Conservation (phyloP, 108 stramenopile species). For the Mayamaea pseudoterrestris region DNA sequence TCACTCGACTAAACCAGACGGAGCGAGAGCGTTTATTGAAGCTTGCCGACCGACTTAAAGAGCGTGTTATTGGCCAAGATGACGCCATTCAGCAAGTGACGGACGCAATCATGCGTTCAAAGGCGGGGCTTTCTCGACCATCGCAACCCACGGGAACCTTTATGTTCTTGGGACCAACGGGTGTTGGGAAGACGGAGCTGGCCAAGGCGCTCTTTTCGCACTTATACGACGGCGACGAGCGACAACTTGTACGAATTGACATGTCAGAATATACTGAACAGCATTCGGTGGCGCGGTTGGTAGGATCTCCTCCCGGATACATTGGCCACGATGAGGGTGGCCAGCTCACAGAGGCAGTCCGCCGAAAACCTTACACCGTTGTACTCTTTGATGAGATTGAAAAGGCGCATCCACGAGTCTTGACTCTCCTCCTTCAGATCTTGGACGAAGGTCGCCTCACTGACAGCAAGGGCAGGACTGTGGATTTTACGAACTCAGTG, state of each 20-base stretch:
- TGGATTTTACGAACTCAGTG: slow-evolving; percentile 93
- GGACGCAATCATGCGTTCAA: slow-evolving; percentile 52
- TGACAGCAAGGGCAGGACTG: slow-evolving; percentile 87
- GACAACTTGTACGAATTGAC: slow-evolving; percentile 73
- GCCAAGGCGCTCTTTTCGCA: slow-evolving; percentile 62
- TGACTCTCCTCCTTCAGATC: slow-evolving; percentile 85
- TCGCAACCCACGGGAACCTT: slow-evolving; percentile 60
- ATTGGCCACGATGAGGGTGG: slow-evolving; percentile 95
- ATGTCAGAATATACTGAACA: slow-evolving; percentile 90
- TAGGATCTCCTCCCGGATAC: slow-evolving; percentile 89
- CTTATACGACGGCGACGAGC: slow-evolving; percentile 71
- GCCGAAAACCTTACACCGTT: slow-evolving; percentile 89
- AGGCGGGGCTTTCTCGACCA: slow-evolving; percentile 51
- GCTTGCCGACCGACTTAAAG: slow-evolving; percentile 45
- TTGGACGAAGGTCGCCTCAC: slow-evolving; percentile 96
- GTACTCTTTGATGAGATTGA: slow-evolving; percentile 95
- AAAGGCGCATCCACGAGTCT: slow-evolving; percentile 92
- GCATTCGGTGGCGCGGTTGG: slow-evolving; percentile 63
- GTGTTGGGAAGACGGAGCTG: slow-evolving; percentile 80
- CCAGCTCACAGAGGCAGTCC: slow-evolving; percentile 92
- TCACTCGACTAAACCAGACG: slow-evolving; percentile 55
- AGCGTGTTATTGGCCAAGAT: slow-evolving; percentile 79
- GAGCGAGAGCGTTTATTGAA: slow-evolving; percentile 76
- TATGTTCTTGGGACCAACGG: slow-evolving; percentile 75
- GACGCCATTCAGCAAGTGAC: slow-evolving; percentile 62